Base-by-base conservation (phyloP, 176 grass and related monocot species). In the Hordeum vulgare region DNA sequence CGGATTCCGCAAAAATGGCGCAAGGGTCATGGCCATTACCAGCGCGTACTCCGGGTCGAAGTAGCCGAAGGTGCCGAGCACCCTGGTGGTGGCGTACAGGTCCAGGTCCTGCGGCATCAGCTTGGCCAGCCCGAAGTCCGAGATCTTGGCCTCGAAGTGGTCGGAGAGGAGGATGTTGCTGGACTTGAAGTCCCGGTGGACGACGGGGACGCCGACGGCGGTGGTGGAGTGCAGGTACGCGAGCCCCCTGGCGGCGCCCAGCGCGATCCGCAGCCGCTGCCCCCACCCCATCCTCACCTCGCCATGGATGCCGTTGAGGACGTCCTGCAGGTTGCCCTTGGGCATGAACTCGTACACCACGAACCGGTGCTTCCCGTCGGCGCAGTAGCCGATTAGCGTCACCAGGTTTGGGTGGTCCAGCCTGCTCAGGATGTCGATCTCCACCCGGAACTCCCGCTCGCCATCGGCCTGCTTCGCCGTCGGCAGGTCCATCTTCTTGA, bases 171-270 rank as follows among this genome's bases (percentile, higher is more conserved):
- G 93, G 84, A 99, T 87, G 76, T 99, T 99, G 86, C 93, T 94
- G 45, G 96, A 99, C 84, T 99, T 99, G 93, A 99, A 99, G 86
- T 99, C 96, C 60, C 96, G 86, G 77, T 99, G 96, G 26, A 99
- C 91, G 82, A 99, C 88, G 28, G 96, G 96, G 71, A 89, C 86
- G 71, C 96, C 96, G 79, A 94, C 94, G 26, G 87, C 93, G 6
- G 91, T 89, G 83, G 66, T 91, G 6, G 91, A 99, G 78, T 96
- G 96, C 45, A 99, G 93, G 78, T 99, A 99, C 2, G 97, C 88
- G 7, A 99, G 89, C 29, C 85, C 97, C 79, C 88, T 94, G 59
- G 97, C 97, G 13, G 91, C 88, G 62, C 97, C 97, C 34, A 99
- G 86, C 79, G 97, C 97, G 75, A 96, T 88, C 80, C 90, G 85